Conservation (phyloP, 306 rosid species). For the Medicago ruthenica region DNA sequence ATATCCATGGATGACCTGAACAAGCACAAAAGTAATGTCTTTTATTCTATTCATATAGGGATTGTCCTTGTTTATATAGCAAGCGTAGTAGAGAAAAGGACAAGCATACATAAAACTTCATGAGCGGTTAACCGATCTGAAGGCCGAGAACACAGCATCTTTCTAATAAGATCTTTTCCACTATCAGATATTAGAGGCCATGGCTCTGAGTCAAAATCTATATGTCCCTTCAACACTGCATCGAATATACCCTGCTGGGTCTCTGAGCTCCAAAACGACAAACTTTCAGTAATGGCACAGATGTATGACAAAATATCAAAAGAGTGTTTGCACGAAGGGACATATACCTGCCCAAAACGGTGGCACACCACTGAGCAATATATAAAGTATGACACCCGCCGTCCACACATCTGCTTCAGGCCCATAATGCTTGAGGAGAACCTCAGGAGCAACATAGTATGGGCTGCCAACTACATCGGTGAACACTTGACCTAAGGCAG, state of each 20-base stretch:
- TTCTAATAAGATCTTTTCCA: slow-evolving; percentile 81
- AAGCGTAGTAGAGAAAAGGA: slow-evolving; percentile 38
- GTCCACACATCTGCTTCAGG: slow-evolving; percentile 98
- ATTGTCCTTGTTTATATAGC: slow-evolving; percentile 26
- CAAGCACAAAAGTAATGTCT: slow-evolving; percentile 40
- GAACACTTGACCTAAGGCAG: slow-evolving; percentile 79
- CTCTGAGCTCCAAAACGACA: slow-evolving; percentile 66
- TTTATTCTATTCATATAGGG: slow-evolving; percentile 30
- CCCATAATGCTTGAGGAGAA: slow-evolving; percentile 94
- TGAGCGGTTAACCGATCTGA: slow-evolving; percentile 87
- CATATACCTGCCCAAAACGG: slow-evolving; percentile 94
- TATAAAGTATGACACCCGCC: slow-evolving; percentile 90
- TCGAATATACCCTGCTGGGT: slow-evolving; percentile 98
- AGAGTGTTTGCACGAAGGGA: slow-evolving; percentile 28
- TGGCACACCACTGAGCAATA: slow-evolving; percentile 91
- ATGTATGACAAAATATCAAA: slow-evolving; percentile 33
- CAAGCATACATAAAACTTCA: slow-evolving; percentile 84
- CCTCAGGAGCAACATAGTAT: slow-evolving; percentile 97
- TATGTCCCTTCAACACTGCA: slow-evolving; percentile 91
- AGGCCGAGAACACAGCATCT: slow-evolving; percentile 85
- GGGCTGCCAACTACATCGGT: slow-evolving; percentile 98
- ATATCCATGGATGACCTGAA: slow-evolving; percentile 99
- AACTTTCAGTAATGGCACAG: slow-evolving; percentile 43
- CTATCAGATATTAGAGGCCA: slow-evolving; percentile 92
- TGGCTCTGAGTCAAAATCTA: slow-evolving; percentile 93